Evolutionary conservation across 495 filamentous ascomycete genomes (phyloP).

Genomic region (Neurospora hispaniola): DNA sequence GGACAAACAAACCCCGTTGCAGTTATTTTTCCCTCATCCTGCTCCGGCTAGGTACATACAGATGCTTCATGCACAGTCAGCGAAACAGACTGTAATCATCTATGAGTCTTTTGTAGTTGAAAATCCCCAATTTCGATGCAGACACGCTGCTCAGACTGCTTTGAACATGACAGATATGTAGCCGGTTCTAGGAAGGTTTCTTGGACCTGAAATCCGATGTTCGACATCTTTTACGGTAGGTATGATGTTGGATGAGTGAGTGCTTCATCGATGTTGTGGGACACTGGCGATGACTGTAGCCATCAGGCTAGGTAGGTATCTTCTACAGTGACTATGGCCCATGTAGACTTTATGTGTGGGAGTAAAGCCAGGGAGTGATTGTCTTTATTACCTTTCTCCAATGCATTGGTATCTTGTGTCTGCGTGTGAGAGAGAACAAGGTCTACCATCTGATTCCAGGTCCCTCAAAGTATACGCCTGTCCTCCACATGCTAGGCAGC

Average conservation of each 20-base stretch:
- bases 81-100: neutral
- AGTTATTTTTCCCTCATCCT: neutral
- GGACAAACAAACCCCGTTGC: neutral
- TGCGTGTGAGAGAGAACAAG: neutral
- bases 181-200: neutral
- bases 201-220: neutral
- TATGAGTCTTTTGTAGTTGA: neutral
- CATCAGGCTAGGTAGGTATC: neutral
- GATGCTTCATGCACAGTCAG: neutral
- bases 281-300: neutral
- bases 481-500: neutral
- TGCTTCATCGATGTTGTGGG: neutral
- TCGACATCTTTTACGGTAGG: neutral
- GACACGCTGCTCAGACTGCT: neutral
- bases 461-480: neutral
- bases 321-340: neutral
- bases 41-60: neutral
- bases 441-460: neutral
- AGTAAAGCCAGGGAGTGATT: neutral
- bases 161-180: neutral
- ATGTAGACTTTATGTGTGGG: neutral
- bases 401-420: neutral
- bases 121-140: neutral
- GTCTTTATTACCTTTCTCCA: neutral
- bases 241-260: neutral